Evolutionary conservation across 768 basidiomycete genomes (phyloP).

Genomic region (Russula abietina): DNA sequence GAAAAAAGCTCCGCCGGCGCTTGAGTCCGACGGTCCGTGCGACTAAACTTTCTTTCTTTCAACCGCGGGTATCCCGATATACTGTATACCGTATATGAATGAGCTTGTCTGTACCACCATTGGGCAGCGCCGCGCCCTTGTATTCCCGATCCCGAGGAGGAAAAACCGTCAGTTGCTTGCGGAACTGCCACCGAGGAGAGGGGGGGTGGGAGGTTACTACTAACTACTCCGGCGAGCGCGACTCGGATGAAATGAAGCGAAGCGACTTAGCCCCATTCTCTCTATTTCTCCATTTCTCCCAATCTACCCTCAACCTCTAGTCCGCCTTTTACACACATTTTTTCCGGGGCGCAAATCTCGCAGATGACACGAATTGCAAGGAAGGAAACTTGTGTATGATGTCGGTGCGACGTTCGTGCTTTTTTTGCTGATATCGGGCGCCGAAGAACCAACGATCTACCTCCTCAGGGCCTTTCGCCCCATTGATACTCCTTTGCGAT

Average conservation of each 20-base stretch:
- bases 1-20: not conserved
- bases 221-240: not conserved
- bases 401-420: not conserved
- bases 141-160: constrained; percentile 21
- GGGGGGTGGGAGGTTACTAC: not conserved
- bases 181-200: constrained; percentile 1
- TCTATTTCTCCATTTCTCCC: not conserved
- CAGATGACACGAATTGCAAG: not conserved
- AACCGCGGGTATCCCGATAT: constrained; percentile 11
- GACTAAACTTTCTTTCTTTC: not conserved
- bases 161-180: constrained; percentile 1
- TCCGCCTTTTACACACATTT: not conserved
- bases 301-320: constrained; percentile 2
- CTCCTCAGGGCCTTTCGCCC: not conserved
- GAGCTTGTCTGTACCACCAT: not conserved
- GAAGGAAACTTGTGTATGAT: not conserved
- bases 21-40: not conserved
- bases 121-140: not conserved
- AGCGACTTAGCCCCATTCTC: constrained; percentile 20
- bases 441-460: not conserved
- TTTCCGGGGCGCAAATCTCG: constrained; percentile 13
- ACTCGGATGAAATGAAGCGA: not conserved
- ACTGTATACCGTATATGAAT: not conserved
- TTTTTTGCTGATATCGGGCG: not conserved
- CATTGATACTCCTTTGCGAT: constrained; percentile 5